These are phyloP conservation scores for Corynascus novoguineensis DNA, from an alignment of 495 filamentous ascomycete genomes.

Conservation along the genomic window DNA sequence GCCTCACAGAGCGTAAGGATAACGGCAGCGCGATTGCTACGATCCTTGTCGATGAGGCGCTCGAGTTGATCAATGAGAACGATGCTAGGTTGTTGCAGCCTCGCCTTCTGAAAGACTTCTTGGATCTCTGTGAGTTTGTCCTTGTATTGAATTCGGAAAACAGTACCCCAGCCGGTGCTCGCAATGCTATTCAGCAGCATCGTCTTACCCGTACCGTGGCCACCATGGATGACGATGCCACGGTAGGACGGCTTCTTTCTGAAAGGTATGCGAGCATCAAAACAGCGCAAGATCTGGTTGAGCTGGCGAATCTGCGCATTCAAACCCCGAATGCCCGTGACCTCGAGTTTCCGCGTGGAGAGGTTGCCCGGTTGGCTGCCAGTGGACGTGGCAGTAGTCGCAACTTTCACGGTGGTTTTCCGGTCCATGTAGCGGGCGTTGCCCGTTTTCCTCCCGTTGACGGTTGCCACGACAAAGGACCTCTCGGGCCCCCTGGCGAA, in stretches of 20 bases:
- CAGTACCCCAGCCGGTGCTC: slow-evolving; percentile 61
- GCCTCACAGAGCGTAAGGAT: slow-evolving; percentile 48
- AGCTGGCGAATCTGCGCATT: slow-evolving; percentile 56
- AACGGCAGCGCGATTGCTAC: slow-evolving; percentile 42
- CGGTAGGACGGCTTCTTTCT: slow-evolving; percentile 36
- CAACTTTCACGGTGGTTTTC: slow-evolving; percentile 36
- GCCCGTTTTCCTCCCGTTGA: slow-evolving; percentile 37
- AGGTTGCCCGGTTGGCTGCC: slow-evolving; percentile 13
- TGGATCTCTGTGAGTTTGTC: slow-evolving; percentile 57
- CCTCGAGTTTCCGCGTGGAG: slow-evolving; percentile 30
- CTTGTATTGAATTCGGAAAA: slow-evolving; percentile 53
- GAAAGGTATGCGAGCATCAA: slow-evolving; percentile 37
- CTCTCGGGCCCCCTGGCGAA: slow-evolving; percentile 40
- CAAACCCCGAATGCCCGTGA: slow-evolving; percentile 57
- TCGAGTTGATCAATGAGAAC: slow-evolving; percentile 82
- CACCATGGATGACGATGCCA: slow-evolving; percentile 71
- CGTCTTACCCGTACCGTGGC: slow-evolving; percentile 78
- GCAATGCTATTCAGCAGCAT: slow-evolving; percentile 62
- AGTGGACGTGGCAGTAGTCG: slow-evolving; percentile 7
- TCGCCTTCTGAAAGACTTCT: slow-evolving; percentile 66
- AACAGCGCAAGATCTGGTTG: slow-evolving; percentile 60
- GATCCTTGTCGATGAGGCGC: slow-evolving; percentile 61
- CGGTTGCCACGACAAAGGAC: slow-evolving; percentile 42
- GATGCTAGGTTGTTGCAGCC: slow-evolving; percentile 66
- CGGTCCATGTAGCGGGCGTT: slow-evolving; percentile 37